Evolutionary conservation across 2,329 filamentous ascomycete species (phyloP).

Genomic region (Calonectria pauciramosa): DNA sequence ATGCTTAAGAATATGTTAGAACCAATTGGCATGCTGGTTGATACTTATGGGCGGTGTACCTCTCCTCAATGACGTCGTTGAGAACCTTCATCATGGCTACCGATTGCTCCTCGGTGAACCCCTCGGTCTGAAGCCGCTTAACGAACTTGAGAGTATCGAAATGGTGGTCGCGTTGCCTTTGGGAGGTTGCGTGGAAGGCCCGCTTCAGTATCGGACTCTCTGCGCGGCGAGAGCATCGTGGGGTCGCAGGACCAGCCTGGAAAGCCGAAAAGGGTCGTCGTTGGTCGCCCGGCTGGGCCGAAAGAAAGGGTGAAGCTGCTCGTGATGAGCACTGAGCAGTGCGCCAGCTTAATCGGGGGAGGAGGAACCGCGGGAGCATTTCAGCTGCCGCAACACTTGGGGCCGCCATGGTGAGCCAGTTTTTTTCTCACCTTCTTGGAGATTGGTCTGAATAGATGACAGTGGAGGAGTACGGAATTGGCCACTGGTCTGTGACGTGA

Average conservation of each 20-base stretch:
- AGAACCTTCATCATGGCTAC: conserved; percentile 99
- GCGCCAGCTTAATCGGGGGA: conserved; percentile 69
- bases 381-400: conserved; percentile 50
- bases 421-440: conserved; percentile 1
- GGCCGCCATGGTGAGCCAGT: conserved; percentile 43
- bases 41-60: conserved; percentile 56
- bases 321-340: conserved; percentile 46
- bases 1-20: conserved; percentile 69
- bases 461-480: conserved; percentile 33
- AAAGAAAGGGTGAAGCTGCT: conserved; percentile 37
- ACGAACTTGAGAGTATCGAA: conserved; percentile 99
- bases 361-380: conserved; percentile 65
- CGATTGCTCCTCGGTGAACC: conserved; percentile 94
- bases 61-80: conserved; percentile 97
- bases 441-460: conserved; percentile 29
- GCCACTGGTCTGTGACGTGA: conserved; percentile 36
- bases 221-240: conserved; percentile 21
- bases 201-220: conserved; percentile 50
- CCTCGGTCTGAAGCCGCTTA: conserved; percentile 88
- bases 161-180: conserved; percentile 83
- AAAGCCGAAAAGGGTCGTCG: conserved; percentile 38
- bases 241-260: conserved; percentile 32
- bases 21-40: neutral
- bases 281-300: conserved; percentile 32
- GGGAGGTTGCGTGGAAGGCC: conserved; percentile 76